Evolutionary conservation across 177 flowering plant species (phyloP).

Genomic region (Tripterygium wilfordii): DNA sequence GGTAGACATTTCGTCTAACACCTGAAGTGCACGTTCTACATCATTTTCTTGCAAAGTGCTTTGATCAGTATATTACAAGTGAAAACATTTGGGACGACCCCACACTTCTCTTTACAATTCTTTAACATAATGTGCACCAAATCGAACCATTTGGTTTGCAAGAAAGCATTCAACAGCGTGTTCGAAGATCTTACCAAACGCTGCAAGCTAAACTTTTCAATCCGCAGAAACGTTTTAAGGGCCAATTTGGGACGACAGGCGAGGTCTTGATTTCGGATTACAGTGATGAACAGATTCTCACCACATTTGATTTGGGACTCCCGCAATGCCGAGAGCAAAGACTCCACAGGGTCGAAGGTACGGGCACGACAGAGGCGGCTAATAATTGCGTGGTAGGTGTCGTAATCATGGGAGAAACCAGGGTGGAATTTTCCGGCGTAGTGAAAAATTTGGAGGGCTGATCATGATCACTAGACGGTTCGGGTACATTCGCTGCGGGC

Average conservation of each 20-base stretch:
- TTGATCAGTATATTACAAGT: constrained; percentile 71
- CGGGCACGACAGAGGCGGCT: constrained; percentile 65
- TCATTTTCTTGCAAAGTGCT: constrained; percentile 64
- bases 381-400: constrained; percentile 64
- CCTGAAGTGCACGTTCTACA: constrained; percentile 48
- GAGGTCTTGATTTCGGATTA: constrained; percentile 66
- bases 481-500: constrained; percentile 71
- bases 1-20: constrained; percentile 79
- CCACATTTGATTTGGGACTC: constrained; percentile 38
- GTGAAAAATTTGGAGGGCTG: constrained; percentile 81
- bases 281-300: constrained; percentile 52
- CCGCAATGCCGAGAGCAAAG: constrained; percentile 39
- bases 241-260: constrained; percentile 49
- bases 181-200: constrained; percentile 73
- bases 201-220: constrained; percentile 42
- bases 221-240: constrained; percentile 43
- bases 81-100: constrained; percentile 62
- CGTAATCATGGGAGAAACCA: constrained; percentile 54
- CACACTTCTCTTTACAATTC: constrained; percentile 41
- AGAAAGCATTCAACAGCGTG: constrained; percentile 65
- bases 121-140: constrained; percentile 56
- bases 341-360: constrained; percentile 46
- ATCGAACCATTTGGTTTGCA: constrained; percentile 58
- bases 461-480: constrained; percentile 65
- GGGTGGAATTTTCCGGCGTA: constrained; percentile 75